Evolutionary conservation across 306 rosid genomes (phyloP), one percentile per base, ranked within the genome.

Genomic region (Trichosanthes cucumerina): DNA sequence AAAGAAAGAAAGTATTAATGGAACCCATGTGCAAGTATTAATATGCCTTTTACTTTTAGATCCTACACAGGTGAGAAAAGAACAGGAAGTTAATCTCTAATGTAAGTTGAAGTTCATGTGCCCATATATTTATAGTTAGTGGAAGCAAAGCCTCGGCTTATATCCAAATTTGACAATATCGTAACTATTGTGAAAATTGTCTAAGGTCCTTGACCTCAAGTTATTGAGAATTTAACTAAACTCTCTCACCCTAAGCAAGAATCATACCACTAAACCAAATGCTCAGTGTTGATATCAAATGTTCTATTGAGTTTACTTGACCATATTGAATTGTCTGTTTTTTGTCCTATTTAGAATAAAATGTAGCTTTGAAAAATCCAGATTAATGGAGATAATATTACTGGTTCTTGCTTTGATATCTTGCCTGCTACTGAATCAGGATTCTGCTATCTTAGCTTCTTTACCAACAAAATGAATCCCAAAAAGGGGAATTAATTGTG

Each of bases 241-340:
- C 54, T 43, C 76, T 70, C 54, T 36, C 74, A 66, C 53, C 69
- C 69, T 1, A 76, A 76, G 68, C 79, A 14, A 76, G 54, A 76
- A 76, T 57, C 79, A 76, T 76, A 76, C 79, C 79, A 76, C 50
- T 76, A 53, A 39, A 58, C 38, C 68, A 31, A 76, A 76, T 76
- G 69, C 34, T 38, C 43, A 56, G 1, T 56, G 12, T 18, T 56
- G 62, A 7, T 19, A 56, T n/a, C n/a, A n/a, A n/a, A n/a, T n/a
- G 4, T 15, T 13, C n/a, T 18, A 8, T 56, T 56, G 28, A 56
- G 13, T n/a, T 56, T 56, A 19, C 31, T 56, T 56, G 31, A 21
- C 2, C 28, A 1, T 9, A 7, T 15, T 54, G n/a, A 47, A 19
- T 18, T 19, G 21, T 18, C 8, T 53, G 13, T 53, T 19, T 53